phyloP scores from a whole-genome alignment of 2,329 filamentous ascomycete species.

The Dothidotthia symphoricarpi region DNA sequence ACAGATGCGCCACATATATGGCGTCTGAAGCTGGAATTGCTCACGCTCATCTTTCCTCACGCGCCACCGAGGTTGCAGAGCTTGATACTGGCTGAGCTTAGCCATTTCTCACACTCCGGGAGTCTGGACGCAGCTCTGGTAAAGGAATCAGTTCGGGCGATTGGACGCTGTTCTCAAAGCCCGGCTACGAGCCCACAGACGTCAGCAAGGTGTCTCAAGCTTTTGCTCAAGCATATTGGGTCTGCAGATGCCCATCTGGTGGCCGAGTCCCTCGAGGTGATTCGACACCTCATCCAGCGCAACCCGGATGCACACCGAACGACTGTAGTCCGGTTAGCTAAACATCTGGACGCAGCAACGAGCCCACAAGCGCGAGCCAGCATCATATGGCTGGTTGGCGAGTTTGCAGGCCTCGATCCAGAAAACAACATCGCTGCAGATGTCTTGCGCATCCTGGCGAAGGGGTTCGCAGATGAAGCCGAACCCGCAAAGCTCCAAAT shows the following conservation, averaged over 20 bases:
- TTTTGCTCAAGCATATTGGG: slow-evolving; percentile 83
- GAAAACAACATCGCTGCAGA: slow-evolving; percentile 91
- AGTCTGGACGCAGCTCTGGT: slow-evolving; percentile 73
- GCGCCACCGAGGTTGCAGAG: slow-evolving; percentile 73
- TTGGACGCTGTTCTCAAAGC: slow-evolving; percentile 85
- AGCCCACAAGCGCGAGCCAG: slow-evolving; percentile 87
- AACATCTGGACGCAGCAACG: slow-evolving; percentile 83
- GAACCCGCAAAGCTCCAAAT: slow-evolving; percentile 90
- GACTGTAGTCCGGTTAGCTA: slow-evolving; percentile 85
- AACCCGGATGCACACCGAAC: slow-evolving; percentile 75
- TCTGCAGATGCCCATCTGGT: slow-evolving; percentile 84
- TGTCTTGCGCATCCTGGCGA: slow-evolving; percentile 81
- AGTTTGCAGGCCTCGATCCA: slow-evolving; percentile 77
- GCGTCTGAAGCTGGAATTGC: slow-evolving; percentile 86
- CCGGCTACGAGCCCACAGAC: slow-evolving; percentile 37
- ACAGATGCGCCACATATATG: slow-evolving; percentile 79
- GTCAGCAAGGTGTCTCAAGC: slow-evolving; percentile 73
- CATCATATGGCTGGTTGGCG: slow-evolving; percentile 96
- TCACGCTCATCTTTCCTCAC: slow-evolving; percentile 88
- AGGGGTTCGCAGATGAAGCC: slow-evolving; percentile 78
- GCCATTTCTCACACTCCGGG: slow-evolving; percentile 93
- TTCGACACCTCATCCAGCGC: slow-evolving; percentile 92
- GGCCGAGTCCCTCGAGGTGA: slow-evolving; percentile 90
- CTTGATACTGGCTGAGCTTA: slow-evolving; percentile 85
- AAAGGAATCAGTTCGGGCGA: slow-evolving; percentile 84